Conservation (phyloP, 768 basidiomycete genomes). For the Russula dissimulans region DNA sequence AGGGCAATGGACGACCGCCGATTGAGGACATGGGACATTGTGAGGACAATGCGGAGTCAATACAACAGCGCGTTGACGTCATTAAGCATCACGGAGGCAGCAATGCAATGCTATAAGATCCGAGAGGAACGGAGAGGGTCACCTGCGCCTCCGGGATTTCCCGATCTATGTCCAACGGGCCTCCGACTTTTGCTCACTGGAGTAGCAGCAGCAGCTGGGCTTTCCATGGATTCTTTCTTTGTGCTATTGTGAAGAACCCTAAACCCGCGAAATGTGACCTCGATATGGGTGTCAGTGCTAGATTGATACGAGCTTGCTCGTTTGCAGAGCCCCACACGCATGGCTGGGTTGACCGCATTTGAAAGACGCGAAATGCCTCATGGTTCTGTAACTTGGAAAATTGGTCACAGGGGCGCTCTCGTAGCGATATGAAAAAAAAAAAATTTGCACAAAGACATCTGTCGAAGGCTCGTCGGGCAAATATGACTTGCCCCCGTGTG, state of each 20-base stretch:
- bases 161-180: background rate
- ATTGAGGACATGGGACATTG: background rate
- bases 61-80: background rate
- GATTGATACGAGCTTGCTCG: background rate
- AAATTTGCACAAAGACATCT: background rate
- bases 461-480: background rate
- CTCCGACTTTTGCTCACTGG: background rate
- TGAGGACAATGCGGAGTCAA: slow-evolving; percentile 1
- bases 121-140: background rate
- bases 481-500: background rate
- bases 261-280: background rate
- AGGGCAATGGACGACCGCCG: background rate
- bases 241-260: background rate
- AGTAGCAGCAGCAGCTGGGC: background rate
- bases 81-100: background rate
- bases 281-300: no score
- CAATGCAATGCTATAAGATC: background rate
- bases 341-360: background rate
- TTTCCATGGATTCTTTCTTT: background rate
- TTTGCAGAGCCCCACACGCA: background rate
- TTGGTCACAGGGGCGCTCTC: background rate
- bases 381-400: background rate
- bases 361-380: background rate
- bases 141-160: background rate
- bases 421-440: background rate